Evolutionary conservation across 768 basidiomycete species (phyloP).

Genomic region (Mycena latifolia): DNA sequence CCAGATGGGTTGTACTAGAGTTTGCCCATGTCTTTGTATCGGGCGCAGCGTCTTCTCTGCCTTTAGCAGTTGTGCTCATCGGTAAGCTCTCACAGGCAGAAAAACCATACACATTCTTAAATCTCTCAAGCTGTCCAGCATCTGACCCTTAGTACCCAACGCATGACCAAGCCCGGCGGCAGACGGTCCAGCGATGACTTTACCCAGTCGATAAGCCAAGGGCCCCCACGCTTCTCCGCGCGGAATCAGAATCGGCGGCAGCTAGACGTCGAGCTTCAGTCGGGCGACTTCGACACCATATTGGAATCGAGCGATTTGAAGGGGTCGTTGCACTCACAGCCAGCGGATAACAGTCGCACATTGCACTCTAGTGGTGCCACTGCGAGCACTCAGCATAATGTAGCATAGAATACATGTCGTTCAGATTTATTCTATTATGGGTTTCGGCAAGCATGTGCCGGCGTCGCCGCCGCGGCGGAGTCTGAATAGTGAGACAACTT

Average conservation of each 20-base stretch:
- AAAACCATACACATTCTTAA: too few species aligned
- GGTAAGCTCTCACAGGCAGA: slow-evolving; percentile 20
- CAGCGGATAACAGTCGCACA: not conserved
- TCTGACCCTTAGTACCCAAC: slow-evolving; percentile 15
- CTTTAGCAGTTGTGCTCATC: slow-evolving; percentile 24
- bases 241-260: too few species aligned
- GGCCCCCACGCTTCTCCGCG: slow-evolving; percentile 18
- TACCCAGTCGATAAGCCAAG: slow-evolving; percentile 9
- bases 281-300: not conserved
- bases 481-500: too few species aligned
- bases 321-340: not conserved
- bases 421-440: too few species aligned
- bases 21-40: slow-evolving; percentile 13
- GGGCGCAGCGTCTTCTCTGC: slow-evolving; percentile 19
- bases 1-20: slow-evolving; percentile 28
- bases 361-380: too few species aligned
- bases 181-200: not conserved
- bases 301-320: slow-evolving; percentile 1
- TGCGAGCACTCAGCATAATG: too few species aligned
- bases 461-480: too few species aligned
- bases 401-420: too few species aligned
- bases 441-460: too few species aligned
- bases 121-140: slow-evolving; percentile 23
- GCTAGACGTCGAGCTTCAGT: slow-evolving; percentile 14
- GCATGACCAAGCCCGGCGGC: too few species aligned